These are phyloP conservation scores for Erigeron canadensis DNA, from an alignment of 129 eudicot species.

Conservation along the genomic window DNA sequence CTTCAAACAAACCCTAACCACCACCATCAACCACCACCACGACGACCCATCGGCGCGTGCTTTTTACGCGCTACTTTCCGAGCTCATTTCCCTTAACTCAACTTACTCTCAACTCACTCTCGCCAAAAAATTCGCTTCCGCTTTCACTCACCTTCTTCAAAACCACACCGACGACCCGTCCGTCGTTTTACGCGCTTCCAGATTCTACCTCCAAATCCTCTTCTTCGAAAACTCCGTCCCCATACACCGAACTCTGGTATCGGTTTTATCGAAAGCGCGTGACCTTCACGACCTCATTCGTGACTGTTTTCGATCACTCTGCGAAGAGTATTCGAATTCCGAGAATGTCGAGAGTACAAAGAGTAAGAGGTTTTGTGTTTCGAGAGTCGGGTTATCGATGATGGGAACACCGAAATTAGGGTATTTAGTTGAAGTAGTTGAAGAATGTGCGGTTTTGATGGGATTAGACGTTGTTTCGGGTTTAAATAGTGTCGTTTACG, in stretches of 20 bases:
- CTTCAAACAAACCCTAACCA: slow-evolving; percentile 48
- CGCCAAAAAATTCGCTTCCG: slow-evolving; percentile 58
- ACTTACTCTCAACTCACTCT: slow-evolving; percentile 78
- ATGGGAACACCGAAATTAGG: slow-evolving; percentile 94
- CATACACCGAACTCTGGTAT: slow-evolving; percentile 62
- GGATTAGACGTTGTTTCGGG: slow-evolving; percentile 73
- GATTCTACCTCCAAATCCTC: slow-evolving; percentile 64
- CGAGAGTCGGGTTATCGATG: slow-evolving; percentile 80
- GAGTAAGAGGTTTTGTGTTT: slow-evolving; percentile 80
- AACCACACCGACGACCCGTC: slow-evolving; percentile 36
- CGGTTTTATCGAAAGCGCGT: slow-evolving; percentile 59
- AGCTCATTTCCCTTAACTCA: slow-evolving; percentile 66
- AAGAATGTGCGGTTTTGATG: slow-evolving; percentile 77
- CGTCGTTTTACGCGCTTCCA: slow-evolving; percentile 45
- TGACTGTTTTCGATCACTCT: slow-evolving; percentile 50
- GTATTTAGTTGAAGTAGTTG: slow-evolving; percentile 76
- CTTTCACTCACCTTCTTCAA: slow-evolving; percentile 55
- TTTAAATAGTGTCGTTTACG: slow-evolving; percentile 50
- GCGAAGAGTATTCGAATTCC: slow-evolving; percentile 66
- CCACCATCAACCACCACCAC: neutral
- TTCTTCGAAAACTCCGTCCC: slow-evolving; percentile 85
- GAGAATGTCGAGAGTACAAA: slow-evolving; percentile 38
- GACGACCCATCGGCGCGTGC: slow-evolving; percentile 9
- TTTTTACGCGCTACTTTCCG: slow-evolving; percentile 46
- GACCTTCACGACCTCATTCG: slow-evolving; percentile 43